A percentile compares a stretch with the other conserved stretches of the same genome.
Evolutionary conservation across 2,329 filamentous ascomycete genomes (phyloP).

Genomic region (Ciborinia camelliae): DNA sequence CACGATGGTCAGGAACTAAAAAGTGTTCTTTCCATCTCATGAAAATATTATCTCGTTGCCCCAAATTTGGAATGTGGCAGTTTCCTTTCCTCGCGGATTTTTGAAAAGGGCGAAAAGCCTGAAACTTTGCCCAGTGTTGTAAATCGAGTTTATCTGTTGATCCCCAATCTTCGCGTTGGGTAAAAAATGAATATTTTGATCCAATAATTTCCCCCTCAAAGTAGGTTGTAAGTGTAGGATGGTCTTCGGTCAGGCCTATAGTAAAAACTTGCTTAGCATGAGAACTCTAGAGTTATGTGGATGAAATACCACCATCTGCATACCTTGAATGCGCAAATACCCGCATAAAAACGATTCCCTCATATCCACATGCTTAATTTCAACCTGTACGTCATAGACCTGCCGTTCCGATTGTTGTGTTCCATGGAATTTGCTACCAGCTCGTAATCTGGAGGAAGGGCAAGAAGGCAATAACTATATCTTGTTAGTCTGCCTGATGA

Average conservation of each 20-base stretch:
- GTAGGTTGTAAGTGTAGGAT: constrained; percentile 95
- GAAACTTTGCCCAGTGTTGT: constrained; percentile 89
- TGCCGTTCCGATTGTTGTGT: constrained; percentile 92
- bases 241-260: constrained; percentile 90
- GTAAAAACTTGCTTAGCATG: constrained; percentile 20
- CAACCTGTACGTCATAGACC: constrained; percentile 91
- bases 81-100: constrained; percentile 56
- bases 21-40: constrained; percentile 99
- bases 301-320: neutral
- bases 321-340: constrained; percentile 92
- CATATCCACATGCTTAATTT: constrained; percentile 95
- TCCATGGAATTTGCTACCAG: constrained; percentile 83
- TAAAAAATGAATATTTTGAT: constrained; percentile 89
- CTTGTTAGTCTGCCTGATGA: neutral
- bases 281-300: neutral
- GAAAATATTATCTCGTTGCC: constrained; percentile 84
- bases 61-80: constrained; percentile 64
- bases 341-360: constrained; percentile 91
- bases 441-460: constrained; percentile 81
- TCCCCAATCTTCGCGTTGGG: constrained; percentile 85
- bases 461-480: constrained; percentile 58
- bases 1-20: constrained; percentile 88
- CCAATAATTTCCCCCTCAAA: constrained; percentile 99
- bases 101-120: constrained; percentile 73
- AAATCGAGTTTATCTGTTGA: constrained; percentile 88